phyloP scores from a whole-genome alignment of 2,329 filamentous ascomycete species.

The Cladosporium velox region DNA sequence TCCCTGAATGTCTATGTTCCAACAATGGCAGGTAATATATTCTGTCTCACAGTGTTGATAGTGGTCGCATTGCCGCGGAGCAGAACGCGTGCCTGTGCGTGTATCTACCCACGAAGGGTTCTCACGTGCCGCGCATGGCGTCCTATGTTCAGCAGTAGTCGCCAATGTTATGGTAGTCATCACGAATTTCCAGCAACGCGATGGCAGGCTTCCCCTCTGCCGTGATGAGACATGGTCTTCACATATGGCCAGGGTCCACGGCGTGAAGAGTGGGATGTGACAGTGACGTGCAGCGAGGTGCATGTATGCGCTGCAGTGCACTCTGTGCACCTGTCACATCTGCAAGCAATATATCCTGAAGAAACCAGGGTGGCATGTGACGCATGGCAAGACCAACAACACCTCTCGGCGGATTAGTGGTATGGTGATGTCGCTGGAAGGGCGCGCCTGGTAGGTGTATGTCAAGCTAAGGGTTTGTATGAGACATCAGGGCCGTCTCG shows the following conservation, averaged over 20 bases:
- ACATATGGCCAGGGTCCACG: neutral
- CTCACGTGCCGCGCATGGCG: neutral
- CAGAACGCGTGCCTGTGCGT: neutral
- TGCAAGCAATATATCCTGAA: conserved; percentile 3
- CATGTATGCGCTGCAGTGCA: neutral
- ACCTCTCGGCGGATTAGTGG: neutral
- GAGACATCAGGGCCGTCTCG: conserved; percentile 6
- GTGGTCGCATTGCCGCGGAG: neutral
- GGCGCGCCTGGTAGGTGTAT: neutral
- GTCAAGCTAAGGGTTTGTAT: neutral
- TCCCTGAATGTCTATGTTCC: neutral
- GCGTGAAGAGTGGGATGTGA: conserved; percentile 10
- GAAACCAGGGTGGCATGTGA: neutral
- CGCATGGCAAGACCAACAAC: neutral
- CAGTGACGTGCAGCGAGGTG: conserved; percentile 5
- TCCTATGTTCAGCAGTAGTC: neutral
- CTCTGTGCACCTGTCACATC: neutral
- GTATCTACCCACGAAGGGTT: neutral
- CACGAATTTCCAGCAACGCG: neutral
- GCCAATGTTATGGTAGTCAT: neutral
- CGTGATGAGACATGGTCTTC: conserved; percentile 5
- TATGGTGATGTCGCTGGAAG: neutral
- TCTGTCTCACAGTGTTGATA: neutral
- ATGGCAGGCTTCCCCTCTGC: neutral
- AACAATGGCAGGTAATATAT: neutral